Percentiles rank a stretch among this genome's conserved stretches.
Evolutionary conservation across 192 early-diverging fungal species (phyloP).

Genomic region (Gryganskiella cystojenkinii): DNA sequence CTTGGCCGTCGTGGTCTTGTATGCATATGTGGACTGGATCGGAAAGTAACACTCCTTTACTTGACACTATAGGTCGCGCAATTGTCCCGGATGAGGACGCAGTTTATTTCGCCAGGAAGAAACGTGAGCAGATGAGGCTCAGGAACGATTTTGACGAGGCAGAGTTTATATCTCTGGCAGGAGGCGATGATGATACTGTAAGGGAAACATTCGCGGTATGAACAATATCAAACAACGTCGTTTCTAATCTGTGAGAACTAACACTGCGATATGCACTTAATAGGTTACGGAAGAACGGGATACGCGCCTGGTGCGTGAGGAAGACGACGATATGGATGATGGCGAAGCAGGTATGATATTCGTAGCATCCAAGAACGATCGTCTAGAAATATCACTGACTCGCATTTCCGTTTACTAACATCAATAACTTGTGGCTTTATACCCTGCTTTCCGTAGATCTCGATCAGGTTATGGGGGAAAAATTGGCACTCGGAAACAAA

Average conservation of each 20-base stretch:
- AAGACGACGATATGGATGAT: conserved; percentile 67
- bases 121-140: conserved; percentile 61
- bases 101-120: conserved; percentile 66
- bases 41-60: too few relatives aligned
- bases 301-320: conserved; percentile 63
- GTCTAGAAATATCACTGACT: neutral
- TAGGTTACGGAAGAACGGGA: conserved; percentile 35
- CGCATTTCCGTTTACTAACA: neutral
- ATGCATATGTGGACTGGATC: too few relatives aligned
- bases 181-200: conserved; percentile 47
- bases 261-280: too few relatives aligned
- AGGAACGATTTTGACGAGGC: conserved; percentile 33
- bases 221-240: too few relatives aligned
- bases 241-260: too few relatives aligned
- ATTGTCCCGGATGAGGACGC: conserved; percentile 63
- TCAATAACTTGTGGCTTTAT: neutral
- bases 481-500: conserved; percentile 56
- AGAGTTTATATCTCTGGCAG: conserved; percentile 55
- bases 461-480: conserved; percentile 62
- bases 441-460: conserved; percentile 40
- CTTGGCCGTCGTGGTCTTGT: too few relatives aligned
- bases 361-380: neutral
- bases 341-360: conserved; percentile 60
- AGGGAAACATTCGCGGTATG: neutral
- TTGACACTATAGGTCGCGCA: conserved; percentile 12